Percentiles rank a stretch among this genome's conserved stretches.
These are phyloP conservation scores for Schizonepeta tenuifolia DNA, from an alignment of 257 asterid species.

Conservation along the genomic window DNA sequence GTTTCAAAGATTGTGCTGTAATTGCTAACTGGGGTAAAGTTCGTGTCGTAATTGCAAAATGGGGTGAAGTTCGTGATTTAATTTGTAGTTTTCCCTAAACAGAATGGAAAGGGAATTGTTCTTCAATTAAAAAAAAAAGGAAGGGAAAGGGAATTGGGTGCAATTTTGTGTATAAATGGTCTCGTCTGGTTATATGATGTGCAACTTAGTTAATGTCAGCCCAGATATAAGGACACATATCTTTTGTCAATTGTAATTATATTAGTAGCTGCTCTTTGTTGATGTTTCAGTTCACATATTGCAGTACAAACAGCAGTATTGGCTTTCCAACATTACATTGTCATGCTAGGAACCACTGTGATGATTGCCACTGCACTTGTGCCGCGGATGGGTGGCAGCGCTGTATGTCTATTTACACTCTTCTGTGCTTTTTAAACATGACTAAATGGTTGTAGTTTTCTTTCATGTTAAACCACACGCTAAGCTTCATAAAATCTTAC, in stretches of 20 bases:
- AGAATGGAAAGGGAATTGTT: slow-evolving; percentile 5
- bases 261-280: slow-evolving; percentile 5
- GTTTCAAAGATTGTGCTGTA: too few species aligned
- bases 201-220: neutral
- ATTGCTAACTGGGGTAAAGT: too few species aligned
- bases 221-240: neutral
- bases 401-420: slow-evolving; percentile 51
- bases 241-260: neutral
- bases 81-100: too few species aligned
- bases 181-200: neutral
- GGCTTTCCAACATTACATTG: slow-evolving; percentile 93
- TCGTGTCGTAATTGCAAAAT: too few species aligned
- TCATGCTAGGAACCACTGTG: slow-evolving; percentile 95
- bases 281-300: slow-evolving; percentile 28
- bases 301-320: slow-evolving; percentile 76
- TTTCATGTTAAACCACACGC: neutral
- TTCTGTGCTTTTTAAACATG: slow-evolving; percentile 7
- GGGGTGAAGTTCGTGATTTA: too few species aligned
- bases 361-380: slow-evolving; percentile 80
- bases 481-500: slow-evolving; percentile 13
- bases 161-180: slow-evolving; percentile 17
- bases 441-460: slow-evolving; percentile 14
- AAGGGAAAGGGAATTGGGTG: neutral
- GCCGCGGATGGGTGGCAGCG: slow-evolving; percentile 91
- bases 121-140: too few species aligned